A percentile compares a stretch with the other conserved stretches of the same genome.
phyloP scores from a whole-genome alignment of 176 grass and related monocot species.

The Musa acuminata region DNA sequence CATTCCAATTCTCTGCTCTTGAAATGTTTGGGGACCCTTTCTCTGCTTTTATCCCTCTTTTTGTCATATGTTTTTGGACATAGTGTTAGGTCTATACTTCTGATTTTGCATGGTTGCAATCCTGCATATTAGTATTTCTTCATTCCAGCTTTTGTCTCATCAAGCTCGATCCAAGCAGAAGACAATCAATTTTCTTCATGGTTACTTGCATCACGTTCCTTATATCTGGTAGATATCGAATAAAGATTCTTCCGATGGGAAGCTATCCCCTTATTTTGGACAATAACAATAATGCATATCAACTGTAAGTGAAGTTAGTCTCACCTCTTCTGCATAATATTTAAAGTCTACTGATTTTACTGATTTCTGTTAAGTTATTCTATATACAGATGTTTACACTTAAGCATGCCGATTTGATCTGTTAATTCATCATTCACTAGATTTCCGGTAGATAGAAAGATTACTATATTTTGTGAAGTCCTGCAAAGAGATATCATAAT shows the following conservation, averaged over 20 bases:
- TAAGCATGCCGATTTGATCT: background rate
- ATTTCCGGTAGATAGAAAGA: background rate
- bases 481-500: background rate
- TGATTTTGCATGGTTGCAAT: background rate
- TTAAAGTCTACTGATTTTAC: background rate
- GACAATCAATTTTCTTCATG: background rate
- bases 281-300: slow-evolving; percentile 67
- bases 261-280: slow-evolving; percentile 88
- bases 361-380: background rate
- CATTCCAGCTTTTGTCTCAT: background rate
- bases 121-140: background rate
- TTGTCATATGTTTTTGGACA: background rate
- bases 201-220: background rate
- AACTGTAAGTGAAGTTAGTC: slow-evolving; percentile 44
- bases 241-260: slow-evolving; percentile 96
- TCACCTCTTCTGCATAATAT: slow-evolving; percentile 10
- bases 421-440: background rate
- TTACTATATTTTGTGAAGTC: background rate
- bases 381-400: background rate
- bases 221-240: slow-evolving; percentile 59
- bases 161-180: background rate
- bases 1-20: background rate
- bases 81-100: background rate
- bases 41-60: background rate
- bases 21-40: background rate